Base-by-base conservation (phyloP, 305 asterid species). In the Plantago coronopus region DNA sequence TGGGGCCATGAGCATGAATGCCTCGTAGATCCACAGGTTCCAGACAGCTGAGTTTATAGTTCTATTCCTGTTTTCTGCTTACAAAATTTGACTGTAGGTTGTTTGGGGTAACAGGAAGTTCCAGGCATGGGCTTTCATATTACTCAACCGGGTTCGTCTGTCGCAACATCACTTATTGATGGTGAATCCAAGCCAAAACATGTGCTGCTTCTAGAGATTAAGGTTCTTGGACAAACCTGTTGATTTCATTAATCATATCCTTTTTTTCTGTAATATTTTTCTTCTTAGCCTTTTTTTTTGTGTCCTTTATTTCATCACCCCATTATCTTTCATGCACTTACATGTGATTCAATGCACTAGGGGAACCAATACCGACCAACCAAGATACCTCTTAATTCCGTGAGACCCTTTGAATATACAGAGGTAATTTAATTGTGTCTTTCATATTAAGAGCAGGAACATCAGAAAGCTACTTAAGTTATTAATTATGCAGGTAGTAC, bases 1-100 rank as follows among this genome's bases (percentile, higher is more conserved):
- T 91, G 98, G 98, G 98, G 98, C 50, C 98, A 91, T 76, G 98
- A 91, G 72, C 98, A 91, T 20, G 98, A 91, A 75, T 91, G 97
- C 80, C 90, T 89, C n/a, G 86, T 85, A 64, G 98, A 91, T 76
- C 98, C 98, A 69, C 95, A 89, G 95, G 98, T 91, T 74, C 64
- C 40, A 64, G 55, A 58, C 55, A 47, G 20, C 64, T 19, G 17
- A 56, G 27, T 10, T 18, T 37, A 10, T 56, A n/a, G 57, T 60
- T 66, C 59, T 40, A 23, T 62, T 65, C 53, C 55, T 64, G 40
- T 18, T 25, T 48, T 64, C 65, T 69, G 48, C 25, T 69, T 61
- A 20, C 61, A 58, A 51, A 57, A 12, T 69, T 71, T 67, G 54
- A 55, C 74, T 68, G 62, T 57, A 72, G 40, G 57, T 64, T 64